phyloP scores from a whole-genome alignment of 1,284 basidiomycete genomes.

The Cronartium ribicola region DNA sequence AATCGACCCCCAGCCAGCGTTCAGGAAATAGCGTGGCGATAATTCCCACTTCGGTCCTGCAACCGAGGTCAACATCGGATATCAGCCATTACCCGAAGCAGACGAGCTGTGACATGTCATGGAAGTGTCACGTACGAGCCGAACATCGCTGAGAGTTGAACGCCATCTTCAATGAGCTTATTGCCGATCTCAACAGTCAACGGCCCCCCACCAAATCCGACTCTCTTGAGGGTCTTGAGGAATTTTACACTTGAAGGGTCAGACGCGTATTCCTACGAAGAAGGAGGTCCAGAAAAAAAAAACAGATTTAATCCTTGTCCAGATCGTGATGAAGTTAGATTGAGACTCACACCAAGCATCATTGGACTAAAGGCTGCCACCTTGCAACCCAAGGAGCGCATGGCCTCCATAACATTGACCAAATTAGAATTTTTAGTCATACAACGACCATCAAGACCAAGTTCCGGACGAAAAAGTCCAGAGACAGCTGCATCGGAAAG shows the following conservation, averaged over 20 bases:
- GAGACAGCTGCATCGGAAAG: neutral
- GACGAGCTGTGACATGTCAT: no score
- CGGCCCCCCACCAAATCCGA: conserved; percentile 12
- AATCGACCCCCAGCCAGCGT: neutral
- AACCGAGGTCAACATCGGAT: neutral
- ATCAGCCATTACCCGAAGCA: neutral
- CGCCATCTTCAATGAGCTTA: neutral
- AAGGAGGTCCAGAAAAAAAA: neutral
- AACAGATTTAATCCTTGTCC: neutral
- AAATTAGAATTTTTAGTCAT: neutral
- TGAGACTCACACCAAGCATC: neutral
- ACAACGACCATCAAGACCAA: neutral
- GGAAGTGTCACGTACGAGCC: neutral
- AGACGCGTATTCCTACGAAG: neutral
- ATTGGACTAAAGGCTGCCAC: conserved; percentile 4
- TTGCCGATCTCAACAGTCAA: neutral
- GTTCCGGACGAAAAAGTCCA: neutral
- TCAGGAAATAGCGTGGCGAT: conserved; percentile 4
- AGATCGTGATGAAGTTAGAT: neutral
- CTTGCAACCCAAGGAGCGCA: neutral
- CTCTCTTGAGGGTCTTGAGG: neutral
- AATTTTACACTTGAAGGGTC: neutral
- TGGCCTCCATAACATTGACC: neutral
- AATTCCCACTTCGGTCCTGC: conserved; percentile 2
- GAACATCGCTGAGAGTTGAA: neutral